Conservation (phyloP, 106 monocot species). For the Hemerocallis citrina region DNA sequence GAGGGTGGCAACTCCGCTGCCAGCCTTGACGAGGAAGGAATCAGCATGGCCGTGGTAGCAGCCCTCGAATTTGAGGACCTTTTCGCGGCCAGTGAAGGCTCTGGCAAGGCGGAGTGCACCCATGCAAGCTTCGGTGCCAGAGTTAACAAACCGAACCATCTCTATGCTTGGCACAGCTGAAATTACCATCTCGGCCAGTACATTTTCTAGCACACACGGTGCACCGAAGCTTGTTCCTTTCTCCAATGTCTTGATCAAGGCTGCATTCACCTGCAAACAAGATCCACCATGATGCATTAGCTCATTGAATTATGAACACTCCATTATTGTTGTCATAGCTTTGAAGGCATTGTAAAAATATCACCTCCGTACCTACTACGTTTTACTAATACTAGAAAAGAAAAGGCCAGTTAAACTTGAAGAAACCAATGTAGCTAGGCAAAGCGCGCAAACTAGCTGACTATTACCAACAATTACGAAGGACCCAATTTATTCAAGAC, state of each 20-base stretch:
- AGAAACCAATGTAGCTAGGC: background rate
- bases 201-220: constrained; percentile 66
- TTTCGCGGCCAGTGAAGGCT: constrained; percentile 64
- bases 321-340: too few relatives aligned
- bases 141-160: constrained; percentile 96
- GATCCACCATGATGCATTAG: background rate
- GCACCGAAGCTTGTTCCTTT: constrained; percentile 98
- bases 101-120: constrained; percentile 86
- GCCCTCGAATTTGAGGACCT: constrained; percentile 86
- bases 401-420: background rate
- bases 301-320: too few relatives aligned
- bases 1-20: constrained; percentile 89
- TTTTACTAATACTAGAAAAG: too few relatives aligned
- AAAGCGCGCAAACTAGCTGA: background rate
- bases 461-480: background rate
- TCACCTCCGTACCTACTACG: too few relatives aligned
- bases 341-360: background rate
- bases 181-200: constrained; percentile 80
- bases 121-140: constrained; percentile 97
- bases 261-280: constrained; percentile 71
- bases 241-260: constrained; percentile 65
- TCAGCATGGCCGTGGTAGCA: constrained; percentile 96
- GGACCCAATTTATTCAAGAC: too few relatives aligned
- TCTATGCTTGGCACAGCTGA: constrained; percentile 84
- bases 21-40: constrained; percentile 82